Evolutionary conservation across 345 rosid genomes (phyloP).

Genomic region (Corchorus capsularis): DNA sequence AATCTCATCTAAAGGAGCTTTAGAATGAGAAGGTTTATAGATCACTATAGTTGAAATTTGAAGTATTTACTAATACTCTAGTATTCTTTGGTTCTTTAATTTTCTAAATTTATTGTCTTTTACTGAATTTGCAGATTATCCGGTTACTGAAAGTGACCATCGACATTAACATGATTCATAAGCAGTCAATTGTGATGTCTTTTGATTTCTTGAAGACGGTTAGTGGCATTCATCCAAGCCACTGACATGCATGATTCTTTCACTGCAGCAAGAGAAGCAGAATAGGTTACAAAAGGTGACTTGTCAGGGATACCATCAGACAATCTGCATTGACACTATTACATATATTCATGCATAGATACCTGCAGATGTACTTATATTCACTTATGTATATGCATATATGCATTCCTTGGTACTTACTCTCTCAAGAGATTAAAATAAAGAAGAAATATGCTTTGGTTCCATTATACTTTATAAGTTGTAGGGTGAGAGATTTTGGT

Average conservation of each 20-base stretch:
- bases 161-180: constrained; percentile 55
- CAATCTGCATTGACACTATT: too few relatives aligned
- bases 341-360: too few relatives aligned
- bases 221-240: constrained; percentile 62
- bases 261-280: constrained; percentile 66
- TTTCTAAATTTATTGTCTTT: too few relatives aligned
- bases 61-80: too few relatives aligned
- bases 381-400: not conserved
- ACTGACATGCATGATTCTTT: constrained; percentile 47
- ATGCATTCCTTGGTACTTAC: not conserved
- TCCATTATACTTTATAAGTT: not conserved
- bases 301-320: not conserved
- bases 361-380: not conserved
- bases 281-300: constrained; percentile 76
- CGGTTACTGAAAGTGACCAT: constrained; percentile 66
- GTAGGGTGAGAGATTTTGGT: not conserved
- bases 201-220: constrained; percentile 64
- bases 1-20: constrained; percentile 68
- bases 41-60: too few relatives aligned
- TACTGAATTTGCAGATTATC: constrained; percentile 53
- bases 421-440: not conserved
- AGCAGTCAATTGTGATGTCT: constrained; percentile 67
- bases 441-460: not conserved
- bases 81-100: not conserved
- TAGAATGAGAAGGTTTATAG: too few relatives aligned